Conservation (phyloP, 352 stramenopile genomes). For the Saprolegnia parasitica region DNA sequence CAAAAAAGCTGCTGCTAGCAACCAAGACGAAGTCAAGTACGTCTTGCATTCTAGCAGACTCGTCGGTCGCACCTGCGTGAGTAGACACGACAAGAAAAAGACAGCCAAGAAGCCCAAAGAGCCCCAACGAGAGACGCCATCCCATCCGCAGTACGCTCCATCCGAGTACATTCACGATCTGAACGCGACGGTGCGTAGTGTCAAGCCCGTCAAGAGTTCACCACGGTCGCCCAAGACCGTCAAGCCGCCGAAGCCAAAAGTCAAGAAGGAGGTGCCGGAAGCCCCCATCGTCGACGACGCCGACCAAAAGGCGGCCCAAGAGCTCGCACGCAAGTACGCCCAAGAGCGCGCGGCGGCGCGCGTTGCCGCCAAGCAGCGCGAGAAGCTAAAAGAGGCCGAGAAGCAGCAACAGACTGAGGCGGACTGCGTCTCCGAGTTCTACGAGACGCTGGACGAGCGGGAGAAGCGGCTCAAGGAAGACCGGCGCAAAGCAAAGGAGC, state of each 20-base stretch:
- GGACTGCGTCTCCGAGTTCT: conserved; percentile 29
- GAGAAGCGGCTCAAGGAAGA: conserved; percentile 39
- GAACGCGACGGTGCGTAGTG: no score
- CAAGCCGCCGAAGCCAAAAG: conserved; percentile 2
- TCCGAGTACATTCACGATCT: no score
- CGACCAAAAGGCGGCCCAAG: conserved; percentile 36
- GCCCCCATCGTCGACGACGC: conserved; percentile 34
- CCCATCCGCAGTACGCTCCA: no score
- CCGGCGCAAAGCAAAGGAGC: conserved; percentile 43
- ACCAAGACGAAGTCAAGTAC: conserved; percentile 10
- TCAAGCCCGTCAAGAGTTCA: neutral
- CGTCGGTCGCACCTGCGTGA: conserved; percentile 11
- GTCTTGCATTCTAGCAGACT: conserved; percentile 15
- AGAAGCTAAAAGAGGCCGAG: conserved; percentile 30
- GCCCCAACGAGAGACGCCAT: neutral
- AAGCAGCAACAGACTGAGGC: conserved; percentile 28
- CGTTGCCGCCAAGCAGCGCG: conserved; percentile 31
- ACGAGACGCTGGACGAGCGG: conserved; percentile 36
- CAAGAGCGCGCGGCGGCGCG: conserved; percentile 53
- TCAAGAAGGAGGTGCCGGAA: conserved; percentile 21
- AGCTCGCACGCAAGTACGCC: conserved; percentile 42
- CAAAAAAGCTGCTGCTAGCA: neutral
- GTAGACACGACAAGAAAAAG: neutral
- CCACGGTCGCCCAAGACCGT: neutral
- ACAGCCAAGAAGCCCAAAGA: neutral